Conservation (phyloP, 176 grass and related monocot species). For the Lolium perenne region DNA sequence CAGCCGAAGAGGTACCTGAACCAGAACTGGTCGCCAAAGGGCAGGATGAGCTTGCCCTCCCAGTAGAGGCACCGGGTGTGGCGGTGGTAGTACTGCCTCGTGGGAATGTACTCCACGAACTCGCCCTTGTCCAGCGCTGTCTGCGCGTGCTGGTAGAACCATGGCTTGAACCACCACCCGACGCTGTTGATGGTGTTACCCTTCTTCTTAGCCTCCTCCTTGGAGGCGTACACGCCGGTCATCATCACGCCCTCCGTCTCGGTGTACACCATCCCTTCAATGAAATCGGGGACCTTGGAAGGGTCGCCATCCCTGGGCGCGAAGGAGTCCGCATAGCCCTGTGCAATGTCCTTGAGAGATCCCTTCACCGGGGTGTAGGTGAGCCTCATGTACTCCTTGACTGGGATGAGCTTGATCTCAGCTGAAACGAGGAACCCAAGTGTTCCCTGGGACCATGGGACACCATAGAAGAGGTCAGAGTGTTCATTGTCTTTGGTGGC, state of each 20-base stretch:
- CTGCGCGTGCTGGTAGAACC: constrained; percentile 98
- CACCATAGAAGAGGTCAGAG: constrained; percentile 90
- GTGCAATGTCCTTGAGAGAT: constrained; percentile 62
- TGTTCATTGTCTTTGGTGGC: constrained; percentile 93
- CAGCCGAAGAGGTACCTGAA: constrained; percentile 86
- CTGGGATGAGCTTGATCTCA: constrained; percentile 86
- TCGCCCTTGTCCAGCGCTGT: constrained; percentile 78
- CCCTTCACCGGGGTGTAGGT: constrained; percentile 71
- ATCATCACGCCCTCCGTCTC: constrained; percentile 82
- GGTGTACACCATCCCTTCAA: constrained; percentile 86
- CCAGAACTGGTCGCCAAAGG: constrained; percentile 94
- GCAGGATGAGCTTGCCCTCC: constrained; percentile 96
- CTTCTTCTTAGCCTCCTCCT: constrained; percentile 94
- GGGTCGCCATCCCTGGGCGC: constrained; percentile 80
- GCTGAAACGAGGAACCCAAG: constrained; percentile 85
- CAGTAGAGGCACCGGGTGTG: constrained; percentile 95
- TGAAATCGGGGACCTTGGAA: constrained; percentile 90
- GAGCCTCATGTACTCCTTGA: constrained; percentile 96
- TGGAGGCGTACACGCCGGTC: constrained; percentile 90
- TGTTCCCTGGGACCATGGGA: constrained; percentile 95
- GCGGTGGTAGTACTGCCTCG: constrained; percentile 90
- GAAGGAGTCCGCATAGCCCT: constrained; percentile 77
- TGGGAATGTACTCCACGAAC: constrained; percentile 96
- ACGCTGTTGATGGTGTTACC: constrained; percentile 85
- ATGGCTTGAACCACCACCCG: constrained; percentile 97